phyloP scores from a whole-genome alignment of 352 stramenopile genomes.

The Phytophthora citrophthora region DNA sequence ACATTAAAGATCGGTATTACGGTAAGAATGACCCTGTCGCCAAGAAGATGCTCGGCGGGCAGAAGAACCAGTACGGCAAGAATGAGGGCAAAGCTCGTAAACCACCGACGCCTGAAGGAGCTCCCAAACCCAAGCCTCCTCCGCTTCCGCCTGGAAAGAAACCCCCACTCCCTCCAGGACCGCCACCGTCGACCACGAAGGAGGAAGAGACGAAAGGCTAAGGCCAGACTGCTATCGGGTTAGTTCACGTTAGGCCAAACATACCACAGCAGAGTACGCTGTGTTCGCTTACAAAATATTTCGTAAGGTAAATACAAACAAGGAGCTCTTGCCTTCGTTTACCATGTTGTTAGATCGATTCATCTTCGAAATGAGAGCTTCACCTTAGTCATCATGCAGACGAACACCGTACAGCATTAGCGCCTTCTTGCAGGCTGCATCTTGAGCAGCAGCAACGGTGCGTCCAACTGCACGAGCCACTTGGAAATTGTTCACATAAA shows the following conservation, averaged over 20 bases:
- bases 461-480: slow-evolving; percentile 66
- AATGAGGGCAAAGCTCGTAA: slow-evolving; percentile 25
- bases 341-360: not conserved
- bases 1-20: slow-evolving; percentile 95
- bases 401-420: slow-evolving; percentile 72
- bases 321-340: not conserved
- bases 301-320: slow-evolving; percentile 1
- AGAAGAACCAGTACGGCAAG: slow-evolving; percentile 37
- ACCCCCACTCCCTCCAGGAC: slow-evolving; percentile 65
- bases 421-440: slow-evolving; percentile 69
- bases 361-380: not conserved
- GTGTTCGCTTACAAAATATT: slow-evolving; percentile 8
- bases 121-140: slow-evolving; percentile 62
- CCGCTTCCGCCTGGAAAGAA: slow-evolving; percentile 62
- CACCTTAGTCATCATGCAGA: slow-evolving; percentile 46
- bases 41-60: slow-evolving; percentile 84
- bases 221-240: slow-evolving; percentile 6
- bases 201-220: slow-evolving; percentile 35
- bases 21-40: slow-evolving; percentile 95
- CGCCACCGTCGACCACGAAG: slow-evolving; percentile 41
- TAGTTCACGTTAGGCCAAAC: slow-evolving; percentile 27
- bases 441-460: slow-evolving; percentile 74
- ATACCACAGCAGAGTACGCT: slow-evolving; percentile 4
- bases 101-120: slow-evolving; percentile 16
- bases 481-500: slow-evolving; percentile 72